Base-by-base conservation (phyloP, 768 basidiomycete genomes). In the Russula dissimulans region DNA sequence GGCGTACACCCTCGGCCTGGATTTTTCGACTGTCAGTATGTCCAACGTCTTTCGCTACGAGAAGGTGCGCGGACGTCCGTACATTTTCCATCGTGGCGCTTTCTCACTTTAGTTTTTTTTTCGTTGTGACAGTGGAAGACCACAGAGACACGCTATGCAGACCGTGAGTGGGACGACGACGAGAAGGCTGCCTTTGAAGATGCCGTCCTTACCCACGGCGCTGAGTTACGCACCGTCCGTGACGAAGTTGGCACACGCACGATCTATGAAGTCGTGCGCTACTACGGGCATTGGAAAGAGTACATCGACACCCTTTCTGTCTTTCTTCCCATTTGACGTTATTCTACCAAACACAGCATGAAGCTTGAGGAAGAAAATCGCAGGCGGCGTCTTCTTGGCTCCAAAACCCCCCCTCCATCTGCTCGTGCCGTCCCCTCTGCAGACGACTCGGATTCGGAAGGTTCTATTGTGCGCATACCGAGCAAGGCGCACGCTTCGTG, bases 261-360 rank as follows among this genome's bases (percentile, higher is more conserved):
- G 0, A 79, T 91, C 68, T 76, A 81, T 32, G 91, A 93, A 67
- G 82, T 91, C 6, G 90, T 93, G 32, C 81, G 89, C 17, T 91
- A 85, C 72, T 93, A 89, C 66, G 87, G 84, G 4, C 85, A 82
- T 61, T 93, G 91, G 91, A 93, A 93, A 76, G 89, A 81, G 91
- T 90, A 67, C 42, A 72, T 44, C 50, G 14, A 15, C 10, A 57
- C 14, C 0, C 6, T 18, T 47, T 62, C 29, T 39, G 18, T 63
- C 59, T 57, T 62, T 9, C 0, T 11, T 18, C 4, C 22, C 17
- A 34, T 36, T 34, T 53, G 14, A 18, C n/a, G 22, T n/a, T 42
- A 47, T 39, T 41, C 48, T 53, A 8, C 50, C 44, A 59, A 22
- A 46, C 39, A 15, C 65, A 91, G 89, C 67, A 71, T 74, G 54